A percentile compares a stretch with the other conserved stretches of the same genome.
Conservation (phyloP, 495 filamentous ascomycete species). For the Oidiodendron maius region DNA sequence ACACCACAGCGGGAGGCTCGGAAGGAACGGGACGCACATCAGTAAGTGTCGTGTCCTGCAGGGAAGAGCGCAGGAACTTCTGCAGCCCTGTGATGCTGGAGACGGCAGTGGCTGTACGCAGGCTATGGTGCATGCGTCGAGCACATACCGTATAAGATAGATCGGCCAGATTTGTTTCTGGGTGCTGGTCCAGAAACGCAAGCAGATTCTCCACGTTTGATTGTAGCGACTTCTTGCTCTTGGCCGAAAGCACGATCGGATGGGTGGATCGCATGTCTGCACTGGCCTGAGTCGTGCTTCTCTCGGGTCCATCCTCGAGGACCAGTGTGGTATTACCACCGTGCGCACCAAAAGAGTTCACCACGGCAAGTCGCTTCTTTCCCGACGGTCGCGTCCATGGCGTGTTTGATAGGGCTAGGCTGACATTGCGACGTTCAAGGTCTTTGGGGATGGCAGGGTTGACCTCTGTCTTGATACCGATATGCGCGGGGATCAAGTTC, state of each 20-base stretch:
- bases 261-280: constrained; percentile 46
- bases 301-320: constrained; percentile 52
- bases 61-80: constrained; percentile 32
- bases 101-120: constrained; percentile 57
- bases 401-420: constrained; percentile 52
- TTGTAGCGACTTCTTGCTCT: constrained; percentile 49
- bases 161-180: constrained; percentile 43
- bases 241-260: constrained; percentile 52
- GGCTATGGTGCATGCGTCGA: constrained; percentile 72
- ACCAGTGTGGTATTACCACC: constrained; percentile 61
- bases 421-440: constrained; percentile 66
- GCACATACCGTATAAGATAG: constrained; percentile 81
- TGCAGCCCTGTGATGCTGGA: constrained; percentile 38
- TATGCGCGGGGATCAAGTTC: constrained; percentile 75
- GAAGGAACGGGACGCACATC: constrained; percentile 37
- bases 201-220: constrained; percentile 44
- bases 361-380: no score
- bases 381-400: constrained; percentile 54
- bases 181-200: constrained; percentile 46
- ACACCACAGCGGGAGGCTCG: constrained; percentile 40
- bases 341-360: constrained; percentile 67
- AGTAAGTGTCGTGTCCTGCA: constrained; percentile 32
- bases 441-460: constrained; percentile 78
- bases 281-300: constrained; percentile 23
- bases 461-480: constrained; percentile 78